Evolutionary conservation across 441 rosid genomes (phyloP), one percentile per base, ranked within the genome.

Genomic region (Pelargonium cotyledonis): DNA sequence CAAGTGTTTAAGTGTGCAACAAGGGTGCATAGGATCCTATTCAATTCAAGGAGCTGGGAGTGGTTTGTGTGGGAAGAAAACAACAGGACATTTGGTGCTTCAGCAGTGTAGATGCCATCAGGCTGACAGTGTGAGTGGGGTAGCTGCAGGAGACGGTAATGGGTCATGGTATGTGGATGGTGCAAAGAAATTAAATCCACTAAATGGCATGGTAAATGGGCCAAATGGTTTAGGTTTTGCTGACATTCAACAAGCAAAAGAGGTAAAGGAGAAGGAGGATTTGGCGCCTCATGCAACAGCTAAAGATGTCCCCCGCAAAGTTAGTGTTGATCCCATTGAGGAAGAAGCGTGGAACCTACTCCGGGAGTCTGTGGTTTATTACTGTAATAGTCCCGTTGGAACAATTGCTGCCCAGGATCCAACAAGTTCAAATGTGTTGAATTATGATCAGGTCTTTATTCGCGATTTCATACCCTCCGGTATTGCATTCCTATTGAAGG

Each of bases 401-500:
- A 88, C 90, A 14, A 84, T 93, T 75, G 96, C 97, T 35, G 96
- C 98, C 21, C 90, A 85, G 68, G 97, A 90, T 73, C 96, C 96
- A 49, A 85, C 92, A 6, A 70, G 82, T 80, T 85, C 92, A 68
- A 77, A 66, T 71, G 85, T 86, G 72, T 76, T 90, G 84, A 93
- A 93, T 80, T 90, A 93, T 55, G 98, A 93, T 80, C 97, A 93
- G 70, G 96, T 91, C 3, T 29, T 29, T 29, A 90, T 93, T 69
- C 85, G 98, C 74, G 97, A 90, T 70, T 93, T 91, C 72, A 89
- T 93, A 69, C 96, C 97, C 57, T 85, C 95, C 68, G 96, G 96
- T 57, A 76, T 93, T 40, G 98, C 97, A 29, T 91, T 93, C 60
- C 88, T 93, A 72, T 87, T 93, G 84, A 91, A 93, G 76, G 97